These are phyloP conservation scores for Schizonepeta tenuifolia DNA, from an alignment of 257 asterid species.

Conservation along the genomic window DNA sequence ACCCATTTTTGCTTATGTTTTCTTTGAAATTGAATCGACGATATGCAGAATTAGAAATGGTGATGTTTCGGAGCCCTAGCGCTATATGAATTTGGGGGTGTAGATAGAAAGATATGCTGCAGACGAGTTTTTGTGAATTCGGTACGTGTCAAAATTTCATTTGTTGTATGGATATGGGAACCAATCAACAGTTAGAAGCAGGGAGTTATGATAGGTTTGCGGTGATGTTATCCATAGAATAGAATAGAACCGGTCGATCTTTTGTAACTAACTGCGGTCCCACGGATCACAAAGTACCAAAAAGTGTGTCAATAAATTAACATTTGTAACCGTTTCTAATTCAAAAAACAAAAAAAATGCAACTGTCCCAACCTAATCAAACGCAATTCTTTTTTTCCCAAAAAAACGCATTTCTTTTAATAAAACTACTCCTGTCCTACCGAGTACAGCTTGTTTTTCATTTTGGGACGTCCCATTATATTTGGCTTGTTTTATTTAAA, in stretches of 20 bases:
- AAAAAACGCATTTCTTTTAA: too few species aligned
- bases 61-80: too few species aligned
- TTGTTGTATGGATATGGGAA: not conserved
- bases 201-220: not conserved
- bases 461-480: too few species aligned
- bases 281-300: not conserved
- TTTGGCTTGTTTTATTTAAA: too few species aligned
- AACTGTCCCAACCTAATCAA: too few species aligned
- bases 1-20: slow-evolving; percentile 44
- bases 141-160: slow-evolving; percentile 18
- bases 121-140: not conserved
- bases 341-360: too few species aligned
- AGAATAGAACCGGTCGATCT: not conserved
- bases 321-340: too few species aligned
- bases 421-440: too few species aligned
- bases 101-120: not conserved
- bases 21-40: not conserved
- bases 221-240: not conserved
- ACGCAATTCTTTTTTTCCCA: too few species aligned
- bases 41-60: not conserved
- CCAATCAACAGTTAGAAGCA: not conserved
- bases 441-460: too few species aligned
- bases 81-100: too few species aligned
- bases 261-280: not conserved
- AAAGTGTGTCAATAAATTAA: too few species aligned